Evolutionary conservation across 495 filamentous ascomycete genomes (phyloP).

Genomic region (Arthonia radiata): DNA sequence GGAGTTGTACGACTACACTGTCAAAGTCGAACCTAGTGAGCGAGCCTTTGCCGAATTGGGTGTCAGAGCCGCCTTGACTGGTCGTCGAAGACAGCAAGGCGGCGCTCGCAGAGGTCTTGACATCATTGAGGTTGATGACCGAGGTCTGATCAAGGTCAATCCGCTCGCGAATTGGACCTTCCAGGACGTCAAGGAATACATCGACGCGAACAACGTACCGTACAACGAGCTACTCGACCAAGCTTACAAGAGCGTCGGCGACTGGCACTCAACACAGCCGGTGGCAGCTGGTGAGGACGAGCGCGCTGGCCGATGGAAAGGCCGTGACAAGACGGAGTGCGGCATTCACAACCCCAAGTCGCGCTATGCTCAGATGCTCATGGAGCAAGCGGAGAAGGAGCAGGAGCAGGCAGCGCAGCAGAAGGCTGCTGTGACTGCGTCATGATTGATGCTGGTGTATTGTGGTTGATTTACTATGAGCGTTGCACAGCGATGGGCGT

Average conservation of each 20-base stretch:
- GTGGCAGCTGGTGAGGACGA: slow-evolving; percentile 83
- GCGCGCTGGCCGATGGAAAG: slow-evolving; percentile 93
- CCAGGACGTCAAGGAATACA: slow-evolving; percentile 64
- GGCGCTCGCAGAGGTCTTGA: slow-evolving; percentile 73
- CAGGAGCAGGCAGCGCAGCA: slow-evolving; percentile 31
- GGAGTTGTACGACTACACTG: slow-evolving; percentile 84
- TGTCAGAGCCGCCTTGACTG: slow-evolving; percentile 85
- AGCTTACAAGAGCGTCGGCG: slow-evolving; percentile 91
- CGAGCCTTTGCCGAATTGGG: slow-evolving; percentile 72
- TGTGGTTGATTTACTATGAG: too few species aligned
- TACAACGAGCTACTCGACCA: slow-evolving; percentile 79
- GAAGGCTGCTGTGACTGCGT: too few species aligned
- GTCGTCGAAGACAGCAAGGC: slow-evolving; percentile 75
- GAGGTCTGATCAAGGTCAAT: slow-evolving; percentile 90
- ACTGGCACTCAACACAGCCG: slow-evolving; percentile 88
- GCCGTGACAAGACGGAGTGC: slow-evolving; percentile 82
- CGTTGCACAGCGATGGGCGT: too few species aligned
- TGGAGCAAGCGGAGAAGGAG: slow-evolving; percentile 45
- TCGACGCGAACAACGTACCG: slow-evolving; percentile 64
- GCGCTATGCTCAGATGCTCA: slow-evolving; percentile 66
- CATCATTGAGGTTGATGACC: slow-evolving; percentile 63
- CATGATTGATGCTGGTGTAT: too few species aligned
- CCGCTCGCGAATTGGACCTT: slow-evolving; percentile 95
- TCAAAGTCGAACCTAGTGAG: slow-evolving; percentile 92
- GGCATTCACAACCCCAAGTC: slow-evolving; percentile 94